phyloP scores from a whole-genome alignment of 805 yeast species.

The Priceomyces medius region DNA sequence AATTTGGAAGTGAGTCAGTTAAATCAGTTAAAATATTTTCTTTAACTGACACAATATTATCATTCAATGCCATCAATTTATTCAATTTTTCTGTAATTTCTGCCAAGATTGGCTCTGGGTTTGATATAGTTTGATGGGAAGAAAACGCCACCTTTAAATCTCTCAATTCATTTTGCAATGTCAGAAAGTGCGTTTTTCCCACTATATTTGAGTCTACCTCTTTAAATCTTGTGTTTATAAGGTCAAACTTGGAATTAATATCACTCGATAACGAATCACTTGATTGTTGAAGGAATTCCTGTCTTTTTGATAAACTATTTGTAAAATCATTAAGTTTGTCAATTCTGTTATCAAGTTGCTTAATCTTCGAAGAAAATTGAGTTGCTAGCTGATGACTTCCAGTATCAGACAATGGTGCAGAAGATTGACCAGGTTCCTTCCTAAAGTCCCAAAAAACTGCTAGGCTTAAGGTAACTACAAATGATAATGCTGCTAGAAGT shows the following conservation, averaged over 20 bases:
- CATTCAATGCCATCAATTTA: slow-evolving; percentile 13
- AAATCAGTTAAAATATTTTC: slow-evolving; percentile 18
- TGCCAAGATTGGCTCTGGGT: slow-evolving; percentile 14
- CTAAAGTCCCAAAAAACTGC: background rate
- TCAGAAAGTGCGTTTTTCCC: slow-evolving; percentile 6
- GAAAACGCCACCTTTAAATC: slow-evolving; percentile 12
- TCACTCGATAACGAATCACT: slow-evolving; percentile 13
- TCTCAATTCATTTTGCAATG: slow-evolving; percentile 13
- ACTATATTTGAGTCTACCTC: slow-evolving; percentile 6
- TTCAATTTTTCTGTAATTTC: slow-evolving; percentile 16
- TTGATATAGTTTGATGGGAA: slow-evolving; percentile 7
- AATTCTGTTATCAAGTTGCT: slow-evolving; percentile 12
- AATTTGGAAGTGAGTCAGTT: slow-evolving; percentile 24
- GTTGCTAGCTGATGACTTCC: background rate
- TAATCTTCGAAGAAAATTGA: slow-evolving; percentile 15
- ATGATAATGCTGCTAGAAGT: slow-evolving; percentile 3
- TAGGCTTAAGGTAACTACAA: background rate
- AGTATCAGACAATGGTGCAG: background rate
- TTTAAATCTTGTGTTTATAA: slow-evolving; percentile 13
- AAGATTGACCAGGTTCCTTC: background rate
- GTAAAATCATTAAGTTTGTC: slow-evolving; percentile 15
- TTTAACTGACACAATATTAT: slow-evolving; percentile 15
- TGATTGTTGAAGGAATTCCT: slow-evolving; percentile 18
- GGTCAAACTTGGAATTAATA: slow-evolving; percentile 17
- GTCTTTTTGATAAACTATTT: slow-evolving; percentile 15